These are phyloP conservation scores for Alternaria postmessia DNA, from an alignment of 2,329 filamentous ascomycete genomes.

Conservation along the genomic window DNA sequence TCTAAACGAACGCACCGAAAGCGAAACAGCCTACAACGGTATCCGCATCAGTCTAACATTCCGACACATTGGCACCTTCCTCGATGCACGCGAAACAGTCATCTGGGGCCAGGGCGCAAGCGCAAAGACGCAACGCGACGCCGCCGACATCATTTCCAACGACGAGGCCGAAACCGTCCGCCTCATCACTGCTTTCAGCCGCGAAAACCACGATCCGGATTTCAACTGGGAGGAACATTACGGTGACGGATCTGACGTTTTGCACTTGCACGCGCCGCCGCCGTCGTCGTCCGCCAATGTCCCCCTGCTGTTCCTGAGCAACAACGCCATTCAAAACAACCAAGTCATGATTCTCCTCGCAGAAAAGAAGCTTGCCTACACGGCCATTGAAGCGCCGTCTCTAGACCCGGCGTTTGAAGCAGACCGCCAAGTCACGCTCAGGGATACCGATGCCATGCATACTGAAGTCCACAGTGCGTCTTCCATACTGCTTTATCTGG, in stretches of 20 bases:
- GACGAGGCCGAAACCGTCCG: constrained; percentile 69
- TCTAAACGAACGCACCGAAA: constrained; percentile 68
- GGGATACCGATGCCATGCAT: constrained; percentile 46
- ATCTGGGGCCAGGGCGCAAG: constrained; percentile 96
- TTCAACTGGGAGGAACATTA: constrained; percentile 82
- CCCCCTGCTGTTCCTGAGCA: constrained; percentile 51
- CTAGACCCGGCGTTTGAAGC: constrained; percentile 30
- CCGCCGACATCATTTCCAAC: constrained; percentile 73
- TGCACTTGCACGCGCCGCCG: constrained; percentile 61
- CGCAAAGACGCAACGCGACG: constrained; percentile 68
- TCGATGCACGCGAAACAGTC: constrained; percentile 66
- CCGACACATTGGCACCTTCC: constrained; percentile 84
- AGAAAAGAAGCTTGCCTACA: constrained; percentile 34
- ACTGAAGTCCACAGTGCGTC: constrained; percentile 39
- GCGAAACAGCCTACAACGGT: constrained; percentile 76
- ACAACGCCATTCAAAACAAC: constrained; percentile 38
- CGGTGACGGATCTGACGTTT: constrained; percentile 82
- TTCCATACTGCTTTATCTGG: constrained; percentile 46
- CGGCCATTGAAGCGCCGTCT: constrained; percentile 24
- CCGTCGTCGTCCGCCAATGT: constrained; percentile 30
- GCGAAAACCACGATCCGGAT: constrained; percentile 76
- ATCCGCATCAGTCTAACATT: constrained; percentile 93
- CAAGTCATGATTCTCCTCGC: constrained; percentile 46
- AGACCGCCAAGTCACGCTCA: constrained; percentile 37
- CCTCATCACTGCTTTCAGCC: constrained; percentile 81